These are phyloP conservation scores for Tricholoma hemisulphureum DNA, from an alignment of 768 basidiomycete genomes.

Conservation along the genomic window DNA sequence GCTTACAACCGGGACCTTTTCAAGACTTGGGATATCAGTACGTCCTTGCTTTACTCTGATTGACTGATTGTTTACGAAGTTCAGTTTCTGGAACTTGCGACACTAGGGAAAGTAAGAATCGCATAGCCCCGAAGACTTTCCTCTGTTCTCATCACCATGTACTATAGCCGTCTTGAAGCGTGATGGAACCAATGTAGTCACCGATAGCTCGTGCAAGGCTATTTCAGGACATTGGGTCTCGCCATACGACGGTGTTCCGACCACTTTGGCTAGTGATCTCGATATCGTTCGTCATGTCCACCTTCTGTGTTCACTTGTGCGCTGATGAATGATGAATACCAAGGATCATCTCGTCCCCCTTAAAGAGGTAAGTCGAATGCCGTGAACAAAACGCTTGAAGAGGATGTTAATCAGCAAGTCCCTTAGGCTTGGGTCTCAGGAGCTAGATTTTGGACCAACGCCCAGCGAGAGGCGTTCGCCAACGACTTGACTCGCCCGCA, in stretches of 20 bases:
- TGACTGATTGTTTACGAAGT: background rate
- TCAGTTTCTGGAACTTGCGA: slow-evolving; percentile 51
- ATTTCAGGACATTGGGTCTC: slow-evolving; percentile 54
- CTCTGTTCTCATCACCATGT: background rate
- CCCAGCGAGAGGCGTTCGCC: slow-evolving; percentile 50
- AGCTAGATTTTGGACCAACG: slow-evolving; percentile 49
- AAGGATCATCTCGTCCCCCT: slow-evolving; percentile 56
- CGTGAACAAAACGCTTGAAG: background rate
- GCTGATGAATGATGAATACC: background rate
- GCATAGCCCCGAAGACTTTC: background rate
- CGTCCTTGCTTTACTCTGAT: slow-evolving; percentile 13
- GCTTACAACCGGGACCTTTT: slow-evolving; percentile 40
- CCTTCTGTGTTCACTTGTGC: background rate
- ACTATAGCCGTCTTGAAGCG: slow-evolving; percentile 41
- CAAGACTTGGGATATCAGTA: slow-evolving; percentile 50
- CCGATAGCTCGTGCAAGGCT: slow-evolving; percentile 36
- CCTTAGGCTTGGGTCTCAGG: slow-evolving; percentile 54
- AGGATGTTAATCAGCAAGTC: background rate
- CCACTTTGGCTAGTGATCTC: slow-evolving; percentile 43
- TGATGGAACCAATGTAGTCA: slow-evolving; percentile 45
- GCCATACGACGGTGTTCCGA: slow-evolving; percentile 48
- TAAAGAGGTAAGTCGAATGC: slow-evolving; percentile 39
- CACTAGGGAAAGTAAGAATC: slow-evolving; percentile 47
- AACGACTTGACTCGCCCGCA: slow-evolving; percentile 58
- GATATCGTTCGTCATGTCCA: slow-evolving; percentile 41